Conservation (phyloP, 129 eudicot genomes). For the Helichrysum umbraculigerum region DNA sequence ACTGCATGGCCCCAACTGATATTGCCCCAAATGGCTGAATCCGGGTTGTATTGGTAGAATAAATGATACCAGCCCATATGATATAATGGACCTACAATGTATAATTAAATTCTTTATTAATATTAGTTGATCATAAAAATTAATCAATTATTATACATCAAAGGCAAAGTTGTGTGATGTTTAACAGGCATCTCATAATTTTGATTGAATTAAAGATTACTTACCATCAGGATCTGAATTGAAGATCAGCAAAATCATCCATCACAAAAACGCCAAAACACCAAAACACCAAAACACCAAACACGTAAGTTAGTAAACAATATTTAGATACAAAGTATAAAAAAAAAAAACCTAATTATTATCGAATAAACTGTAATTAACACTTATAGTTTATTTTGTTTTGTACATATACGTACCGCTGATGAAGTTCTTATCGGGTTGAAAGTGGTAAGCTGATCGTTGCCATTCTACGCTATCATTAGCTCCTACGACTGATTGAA, state of each 20-base stretch:
- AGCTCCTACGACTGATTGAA: not conserved
- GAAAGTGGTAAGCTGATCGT: slow-evolving; percentile 31
- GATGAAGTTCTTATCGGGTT: slow-evolving; percentile 6
- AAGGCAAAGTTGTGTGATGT: no score
- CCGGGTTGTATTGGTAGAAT: not conserved
- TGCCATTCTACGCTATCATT: slow-evolving; percentile 26
- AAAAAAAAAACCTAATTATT: not conserved
- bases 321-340: not conserved
- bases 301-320: slow-evolving; percentile 2
- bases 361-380: not conserved
- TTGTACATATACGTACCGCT: slow-evolving; percentile 13
- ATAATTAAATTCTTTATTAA: no score
- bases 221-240: slow-evolving; percentile 75
- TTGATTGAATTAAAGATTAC: slow-evolving; percentile 9
- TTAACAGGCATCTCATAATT: no score
- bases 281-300: slow-evolving; percentile 17
- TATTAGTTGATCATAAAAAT: no score
- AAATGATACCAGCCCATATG: not conserved
- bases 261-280: slow-evolving; percentile 19
- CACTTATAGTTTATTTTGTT: no score
- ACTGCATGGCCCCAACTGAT: slow-evolving; percentile 85
- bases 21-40: slow-evolving; percentile 53
- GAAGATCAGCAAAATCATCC: slow-evolving; percentile 24
- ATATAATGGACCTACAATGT: slow-evolving; percentile 58
- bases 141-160: no score